A percentile compares a stretch with the other conserved stretches of the same genome.
Evolutionary conservation across 371 early-diverging fungal genomes (phyloP).

Genomic region (Rhizopus delemar): DNA sequence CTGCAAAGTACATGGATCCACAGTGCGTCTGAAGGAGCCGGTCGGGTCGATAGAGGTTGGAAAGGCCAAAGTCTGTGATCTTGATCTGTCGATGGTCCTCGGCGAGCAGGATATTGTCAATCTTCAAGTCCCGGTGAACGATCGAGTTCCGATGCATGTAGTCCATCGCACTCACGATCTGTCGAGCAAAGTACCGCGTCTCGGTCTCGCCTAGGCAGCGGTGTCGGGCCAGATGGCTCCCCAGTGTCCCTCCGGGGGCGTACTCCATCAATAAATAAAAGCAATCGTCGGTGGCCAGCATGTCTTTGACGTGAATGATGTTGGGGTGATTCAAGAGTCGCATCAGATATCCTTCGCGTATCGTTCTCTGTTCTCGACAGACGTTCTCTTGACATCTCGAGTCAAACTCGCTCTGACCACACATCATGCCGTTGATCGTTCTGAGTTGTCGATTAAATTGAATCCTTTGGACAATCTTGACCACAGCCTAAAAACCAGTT

Average conservation of each 20-base stretch:
- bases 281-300: slow-evolving; percentile 75
- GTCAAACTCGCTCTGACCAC: slow-evolving; percentile 10
- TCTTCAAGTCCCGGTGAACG: slow-evolving; percentile 96
- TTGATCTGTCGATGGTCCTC: slow-evolving; percentile 81
- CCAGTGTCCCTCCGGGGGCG: slow-evolving; percentile 84
- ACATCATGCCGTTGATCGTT: no score
- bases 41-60: slow-evolving; percentile 85
- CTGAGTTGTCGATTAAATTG: not conserved
- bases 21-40: slow-evolving; percentile 86
- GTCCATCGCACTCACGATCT: slow-evolving; percentile 89
- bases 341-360: slow-evolving; percentile 90
- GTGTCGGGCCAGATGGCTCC: slow-evolving; percentile 85
- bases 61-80: slow-evolving; percentile 95
- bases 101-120: slow-evolving; percentile 92
- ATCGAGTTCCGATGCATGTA: slow-evolving; percentile 95
- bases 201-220: slow-evolving; percentile 84
- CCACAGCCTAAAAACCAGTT: slow-evolving; percentile 36
- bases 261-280: slow-evolving; percentile 93
- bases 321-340: slow-evolving; percentile 90
- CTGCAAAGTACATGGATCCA: slow-evolving; percentile 94
- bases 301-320: slow-evolving; percentile 80
- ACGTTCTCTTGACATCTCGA: slow-evolving; percentile 47
- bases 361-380: slow-evolving; percentile 83
- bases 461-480: slow-evolving; percentile 46
- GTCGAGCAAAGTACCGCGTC: slow-evolving; percentile 88